A percentile compares a stretch with the other conserved stretches of the same genome.
These are phyloP conservation scores for Escallonia rubra DNA, from an alignment of 129 eudicot genomes.

Conservation along the genomic window DNA sequence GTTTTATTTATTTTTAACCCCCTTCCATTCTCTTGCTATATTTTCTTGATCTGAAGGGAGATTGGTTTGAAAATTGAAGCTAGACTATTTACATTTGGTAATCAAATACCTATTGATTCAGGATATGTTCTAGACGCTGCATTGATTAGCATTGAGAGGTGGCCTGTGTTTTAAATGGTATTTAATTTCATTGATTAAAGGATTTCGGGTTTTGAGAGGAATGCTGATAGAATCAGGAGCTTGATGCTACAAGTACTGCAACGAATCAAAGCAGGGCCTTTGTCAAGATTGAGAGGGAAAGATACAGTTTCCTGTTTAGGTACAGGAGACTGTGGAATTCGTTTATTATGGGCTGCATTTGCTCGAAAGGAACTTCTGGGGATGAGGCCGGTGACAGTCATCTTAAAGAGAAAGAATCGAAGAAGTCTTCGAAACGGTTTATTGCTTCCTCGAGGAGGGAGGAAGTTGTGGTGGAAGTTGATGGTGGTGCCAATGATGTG, in stretches of 20 bases:
- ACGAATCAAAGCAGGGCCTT: background rate
- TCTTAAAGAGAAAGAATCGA: constrained; percentile 43
- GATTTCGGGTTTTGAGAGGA: background rate
- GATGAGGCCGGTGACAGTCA: constrained; percentile 23
- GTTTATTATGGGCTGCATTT: constrained; percentile 65
- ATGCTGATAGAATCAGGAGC: background rate
- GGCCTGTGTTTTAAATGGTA: background rate
- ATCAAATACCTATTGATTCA: background rate
- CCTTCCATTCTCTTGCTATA: constrained; percentile 4
- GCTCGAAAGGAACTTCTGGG: constrained; percentile 64
- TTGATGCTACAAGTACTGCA: background rate
- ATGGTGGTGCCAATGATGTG: constrained; percentile 61
- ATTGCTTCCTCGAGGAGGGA: constrained; percentile 55
- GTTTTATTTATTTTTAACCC: constrained; percentile 1
- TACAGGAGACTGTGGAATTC: constrained; percentile 19
- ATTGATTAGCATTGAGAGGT: background rate
- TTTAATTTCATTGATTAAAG: background rate
- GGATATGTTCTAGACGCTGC: background rate
- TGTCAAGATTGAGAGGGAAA: background rate
- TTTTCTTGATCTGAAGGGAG: background rate
- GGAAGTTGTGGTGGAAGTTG: constrained; percentile 51
- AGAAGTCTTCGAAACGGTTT: constrained; percentile 50
- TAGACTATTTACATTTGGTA: background rate
- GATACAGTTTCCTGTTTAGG: constrained; percentile 21
- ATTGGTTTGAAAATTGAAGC: background rate